These are phyloP conservation scores for Fusarium succisae DNA, from an alignment of 2,329 filamentous ascomycete species.

Conservation along the genomic window DNA sequence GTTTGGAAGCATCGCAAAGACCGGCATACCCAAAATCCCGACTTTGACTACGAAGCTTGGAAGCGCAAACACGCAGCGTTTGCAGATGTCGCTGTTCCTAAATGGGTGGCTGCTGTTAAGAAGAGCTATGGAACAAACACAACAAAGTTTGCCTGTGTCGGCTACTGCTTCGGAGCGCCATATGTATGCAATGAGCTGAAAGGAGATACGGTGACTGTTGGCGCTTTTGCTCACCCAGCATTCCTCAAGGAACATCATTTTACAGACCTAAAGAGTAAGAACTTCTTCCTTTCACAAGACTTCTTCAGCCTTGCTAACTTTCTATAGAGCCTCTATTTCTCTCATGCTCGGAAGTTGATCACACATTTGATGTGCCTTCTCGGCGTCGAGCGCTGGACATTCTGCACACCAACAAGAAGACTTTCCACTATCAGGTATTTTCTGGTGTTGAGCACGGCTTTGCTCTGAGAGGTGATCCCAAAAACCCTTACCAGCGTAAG, in stretches of 20 bases:
- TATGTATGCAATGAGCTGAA: constrained; percentile 1
- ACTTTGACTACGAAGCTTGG: constrained; percentile 5
- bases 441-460: constrained; percentile 5
- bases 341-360: constrained; percentile 4
- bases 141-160: neutral
- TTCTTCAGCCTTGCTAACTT: too few relatives aligned
- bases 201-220: neutral
- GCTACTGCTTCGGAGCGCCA: constrained; percentile 3
- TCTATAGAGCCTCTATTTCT: neutral
- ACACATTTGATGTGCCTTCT: constrained; percentile 3
- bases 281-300: neutral
- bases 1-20: constrained; percentile 6
- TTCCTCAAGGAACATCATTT: constrained; percentile 10
- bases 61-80: neutral
- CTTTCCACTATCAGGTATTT: neutral
- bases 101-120: neutral
- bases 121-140: neutral
- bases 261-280: neutral
- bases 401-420: neutral
- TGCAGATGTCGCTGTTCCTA: neutral
- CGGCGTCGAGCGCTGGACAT: constrained; percentile 1
- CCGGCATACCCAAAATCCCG: neutral
- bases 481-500: constrained; percentile 1
- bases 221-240: constrained; percentile 1
- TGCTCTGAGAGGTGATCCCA: neutral